These are phyloP conservation scores for Lasiosphaeriaceae sp. DNA, from an alignment of 495 filamentous ascomycete genomes.

Conservation along the genomic window DNA sequence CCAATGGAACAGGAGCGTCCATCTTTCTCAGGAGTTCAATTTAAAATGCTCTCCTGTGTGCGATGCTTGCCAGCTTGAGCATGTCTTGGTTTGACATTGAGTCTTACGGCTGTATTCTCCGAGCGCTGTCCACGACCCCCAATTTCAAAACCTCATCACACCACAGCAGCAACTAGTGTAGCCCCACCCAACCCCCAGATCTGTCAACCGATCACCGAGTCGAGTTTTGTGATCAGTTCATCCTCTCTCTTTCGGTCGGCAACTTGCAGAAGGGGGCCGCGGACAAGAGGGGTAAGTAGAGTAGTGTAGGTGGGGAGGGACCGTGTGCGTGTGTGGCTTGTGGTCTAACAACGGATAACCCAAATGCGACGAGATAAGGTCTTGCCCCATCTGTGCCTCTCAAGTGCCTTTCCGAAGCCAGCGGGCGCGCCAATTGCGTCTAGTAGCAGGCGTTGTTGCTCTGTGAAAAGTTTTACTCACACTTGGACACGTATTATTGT, in stretches of 20 bases:
- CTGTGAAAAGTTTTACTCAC: too few relatives aligned
- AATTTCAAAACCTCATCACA: not conserved
- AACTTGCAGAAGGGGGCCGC: not conserved
- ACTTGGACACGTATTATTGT: too few relatives aligned
- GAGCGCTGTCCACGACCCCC: too few relatives aligned
- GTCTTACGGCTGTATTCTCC: constrained; percentile 7
- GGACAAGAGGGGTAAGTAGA: not conserved
- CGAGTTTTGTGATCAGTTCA: not conserved
- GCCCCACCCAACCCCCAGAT: not conserved
- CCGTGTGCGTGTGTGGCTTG: not conserved
- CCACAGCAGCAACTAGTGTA: not conserved
- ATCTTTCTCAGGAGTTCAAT: not conserved
- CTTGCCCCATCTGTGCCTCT: not conserved
- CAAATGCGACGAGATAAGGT: not conserved
- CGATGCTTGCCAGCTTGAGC: not conserved
- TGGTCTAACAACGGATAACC: not conserved
- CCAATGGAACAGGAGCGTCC: not conserved
- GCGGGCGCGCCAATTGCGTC: too few relatives aligned
- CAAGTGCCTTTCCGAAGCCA: not conserved
- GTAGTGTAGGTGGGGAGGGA: not conserved
- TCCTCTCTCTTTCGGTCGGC: not conserved
- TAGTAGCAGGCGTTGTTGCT: too few relatives aligned
- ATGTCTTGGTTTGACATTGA: constrained; percentile 7
- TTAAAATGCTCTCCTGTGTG: not conserved
- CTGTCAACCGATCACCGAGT: not conserved